Evolutionary conservation across 768 basidiomycete species (phyloP), one percentile per base, ranked within the genome.

Genomic region (Mycena metata): DNA sequence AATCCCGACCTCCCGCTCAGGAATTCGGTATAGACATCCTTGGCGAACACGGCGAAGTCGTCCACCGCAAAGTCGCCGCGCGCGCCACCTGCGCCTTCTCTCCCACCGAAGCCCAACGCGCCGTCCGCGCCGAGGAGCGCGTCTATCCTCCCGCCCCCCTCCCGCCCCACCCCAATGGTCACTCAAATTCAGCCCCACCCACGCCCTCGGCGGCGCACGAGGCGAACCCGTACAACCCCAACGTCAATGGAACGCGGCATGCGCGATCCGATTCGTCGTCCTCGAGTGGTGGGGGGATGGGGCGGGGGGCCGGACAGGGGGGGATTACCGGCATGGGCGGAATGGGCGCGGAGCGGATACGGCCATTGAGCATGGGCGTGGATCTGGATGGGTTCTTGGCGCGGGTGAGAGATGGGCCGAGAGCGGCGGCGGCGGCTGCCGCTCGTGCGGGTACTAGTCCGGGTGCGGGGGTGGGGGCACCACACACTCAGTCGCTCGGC

Each of bases 11-110:
- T 30, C 30, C 30, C 30, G 4, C 10, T n/a, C 60, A 89, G 88
- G 90, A 91, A 82, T 91, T 91, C 75, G 90, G 90, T 43, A 91
- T 91, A 77, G 90, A 91, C 75, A 91, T 91, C 68, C 84, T 90
- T 60, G 86, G 87, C 69, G 90, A 91, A 67, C 89, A 91, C 76
- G 89, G 87, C 79, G 85, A 87, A 73, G 89, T 90, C 71, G 83
- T 90, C 11, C 90, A 91, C 78, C 89, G 90, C 78, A 91, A 91
- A 73, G 90, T 91, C 42, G 88, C 90, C 13, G 88, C 89, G 2
- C 88, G 86, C 56, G 88, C 87, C 43, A 83, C 86, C 60, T 87
- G 89, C 71, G 83, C 89, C 15, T 81, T 89, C 69, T 84, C 81
- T 23, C 80, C 85, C 33, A 85, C 87, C 46, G 90, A 91, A 72